A percentile compares a stretch with the other conserved stretches of the same genome.
Evolutionary conservation across 192 early-diverging fungal genomes (phyloP).

Genomic region (Coemansia sp.): DNA sequence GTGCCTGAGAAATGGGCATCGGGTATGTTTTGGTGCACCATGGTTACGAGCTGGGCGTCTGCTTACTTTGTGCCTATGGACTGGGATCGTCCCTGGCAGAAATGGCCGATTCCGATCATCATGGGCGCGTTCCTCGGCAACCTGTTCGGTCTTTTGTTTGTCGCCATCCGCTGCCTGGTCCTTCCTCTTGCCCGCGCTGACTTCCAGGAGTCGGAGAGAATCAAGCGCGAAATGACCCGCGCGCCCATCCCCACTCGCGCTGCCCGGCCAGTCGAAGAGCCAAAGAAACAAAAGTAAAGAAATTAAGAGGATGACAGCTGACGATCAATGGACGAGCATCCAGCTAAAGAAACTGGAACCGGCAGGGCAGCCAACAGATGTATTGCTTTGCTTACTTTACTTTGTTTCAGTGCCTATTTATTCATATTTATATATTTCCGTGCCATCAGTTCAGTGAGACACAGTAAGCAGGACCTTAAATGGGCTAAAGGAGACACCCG

Average conservation of each 20-base stretch:
- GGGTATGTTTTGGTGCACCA: slow-evolving; percentile 47
- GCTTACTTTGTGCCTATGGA: slow-evolving; percentile 52
- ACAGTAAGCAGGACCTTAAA: too few relatives aligned
- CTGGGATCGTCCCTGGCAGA: slow-evolving; percentile 52
- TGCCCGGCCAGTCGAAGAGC: background rate
- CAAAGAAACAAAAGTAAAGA: slow-evolving; percentile 10
- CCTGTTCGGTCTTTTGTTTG: slow-evolving; percentile 33
- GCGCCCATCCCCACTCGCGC: background rate
- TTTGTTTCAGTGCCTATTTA: background rate
- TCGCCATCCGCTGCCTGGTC: slow-evolving; percentile 37
- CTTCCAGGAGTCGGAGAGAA: slow-evolving; percentile 23
- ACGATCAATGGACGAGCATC: too few relatives aligned
- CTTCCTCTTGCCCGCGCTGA: slow-evolving; percentile 31
- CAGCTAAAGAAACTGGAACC: too few relatives aligned
- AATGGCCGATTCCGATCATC: slow-evolving; percentile 48
- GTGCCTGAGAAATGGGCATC: slow-evolving; percentile 49
- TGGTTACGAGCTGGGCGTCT: slow-evolving; percentile 21
- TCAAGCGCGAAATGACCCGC: slow-evolving; percentile 12
- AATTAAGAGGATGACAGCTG: too few relatives aligned
- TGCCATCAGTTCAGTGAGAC: too few relatives aligned
- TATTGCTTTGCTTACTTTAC: background rate
- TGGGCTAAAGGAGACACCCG: too few relatives aligned
- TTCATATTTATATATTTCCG: background rate
- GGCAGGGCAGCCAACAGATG: too few relatives aligned
- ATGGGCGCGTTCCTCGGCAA: slow-evolving; percentile 46